Base-by-base conservation (phyloP, 1,139 yeast species). In the Scheffersomyces segobiensis region DNA sequence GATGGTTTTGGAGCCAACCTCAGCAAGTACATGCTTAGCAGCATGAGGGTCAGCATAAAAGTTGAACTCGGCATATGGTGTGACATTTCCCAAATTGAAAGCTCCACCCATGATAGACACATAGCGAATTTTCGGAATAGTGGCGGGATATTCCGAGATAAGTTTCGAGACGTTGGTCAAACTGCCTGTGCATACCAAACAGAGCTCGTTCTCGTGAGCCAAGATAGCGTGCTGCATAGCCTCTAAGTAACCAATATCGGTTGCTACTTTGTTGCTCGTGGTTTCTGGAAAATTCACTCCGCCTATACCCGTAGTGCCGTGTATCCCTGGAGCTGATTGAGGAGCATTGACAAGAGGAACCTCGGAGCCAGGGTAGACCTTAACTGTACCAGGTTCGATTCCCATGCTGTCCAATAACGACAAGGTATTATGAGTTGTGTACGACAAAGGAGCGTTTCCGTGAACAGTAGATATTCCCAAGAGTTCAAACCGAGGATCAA, bases 81-180 rank as follows among this genome's bases (percentile, higher is more conserved):
- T 82, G 32, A 75, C 65, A 62, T 80, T 80, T 5, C 79, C 74
- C 26, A 76, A 67, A 5, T 79, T 76, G 58, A 89, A 74, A 0
- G 88, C 89, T 2, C 95, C 96, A 5, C 96, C 97, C 96, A 91
- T 91, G 18, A 88, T 79, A 6, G 91, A 79, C 18, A 91, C 69
- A 57, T 73, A 80, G 55, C 78, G 78, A 58, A 91, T 76, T 56
- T 80, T 76, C 0, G 70, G 55, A 58, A 73, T 79, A 20, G 84
- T 63, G 14, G 84, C 81, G 0, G 95, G 95, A 63, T 81, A 81
- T 52, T 72, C 71, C 39, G 69, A 62, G 49, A 89, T 77, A 53
- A 91, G 73, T 5, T 75, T 70, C 0, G 91, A 87, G 49, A 88
- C 69, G 65, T 90, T 87, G n/a, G 96, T 90, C 64, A 88, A 73